A percentile compares a stretch with the other conserved stretches of the same genome.
These are phyloP conservation scores for Colletotrichum caudatum DNA, from an alignment of 2,329 filamentous ascomycete species.

Conservation along the genomic window DNA sequence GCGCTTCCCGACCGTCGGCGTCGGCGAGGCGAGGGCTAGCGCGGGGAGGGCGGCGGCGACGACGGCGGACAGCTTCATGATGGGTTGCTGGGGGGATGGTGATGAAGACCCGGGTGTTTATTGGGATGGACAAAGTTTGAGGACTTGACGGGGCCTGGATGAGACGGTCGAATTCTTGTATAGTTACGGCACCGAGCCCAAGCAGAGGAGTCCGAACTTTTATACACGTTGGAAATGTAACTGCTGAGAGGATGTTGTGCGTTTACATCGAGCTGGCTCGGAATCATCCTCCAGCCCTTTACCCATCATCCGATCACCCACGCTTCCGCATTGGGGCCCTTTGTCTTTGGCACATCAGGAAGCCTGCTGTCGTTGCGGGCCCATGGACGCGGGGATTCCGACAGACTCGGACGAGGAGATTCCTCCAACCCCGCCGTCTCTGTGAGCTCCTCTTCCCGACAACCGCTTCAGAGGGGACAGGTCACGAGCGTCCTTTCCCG, in stretches of 20 bases:
- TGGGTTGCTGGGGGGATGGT: background rate
- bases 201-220: background rate
- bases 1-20: constrained; percentile 41
- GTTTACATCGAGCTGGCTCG: background rate
- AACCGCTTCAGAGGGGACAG: background rate
- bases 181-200: too few species aligned
- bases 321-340: background rate
- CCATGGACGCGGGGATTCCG: background rate
- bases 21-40: constrained; percentile 36
- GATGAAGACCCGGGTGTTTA: too few species aligned
- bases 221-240: background rate
- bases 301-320: background rate
- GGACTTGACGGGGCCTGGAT: background rate
- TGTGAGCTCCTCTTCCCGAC: background rate
- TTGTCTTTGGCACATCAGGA: too few species aligned
- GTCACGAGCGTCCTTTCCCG: constrained; percentile 20
- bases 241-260: background rate
- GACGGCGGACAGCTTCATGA: constrained; percentile 42
- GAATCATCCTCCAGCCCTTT: background rate
- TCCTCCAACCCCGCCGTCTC: background rate
- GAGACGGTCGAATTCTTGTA: background rate
- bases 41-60: constrained; percentile 38
- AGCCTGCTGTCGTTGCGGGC: too few species aligned
- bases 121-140: background rate
- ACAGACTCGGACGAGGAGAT: constrained; percentile 21